Base-by-base conservation (phyloP, 345 rosid genomes). In the Citrus maxima region DNA sequence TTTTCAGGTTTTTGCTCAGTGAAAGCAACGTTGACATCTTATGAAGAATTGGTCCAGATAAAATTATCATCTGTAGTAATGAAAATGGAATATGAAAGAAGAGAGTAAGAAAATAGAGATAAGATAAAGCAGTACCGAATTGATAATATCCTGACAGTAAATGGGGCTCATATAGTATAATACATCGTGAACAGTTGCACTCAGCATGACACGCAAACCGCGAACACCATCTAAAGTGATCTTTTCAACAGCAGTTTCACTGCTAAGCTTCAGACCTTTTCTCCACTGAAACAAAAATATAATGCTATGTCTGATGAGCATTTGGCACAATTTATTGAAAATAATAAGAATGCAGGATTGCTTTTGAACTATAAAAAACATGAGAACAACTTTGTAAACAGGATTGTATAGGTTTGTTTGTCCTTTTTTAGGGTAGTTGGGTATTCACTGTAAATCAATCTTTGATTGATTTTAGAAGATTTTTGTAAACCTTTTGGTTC, bases 151-250 rank as follows among this genome's bases (percentile, higher is more conserved):
- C 84, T 96, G 99, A 78, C 98, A 94, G 66, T 96, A 94, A 76
- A 96, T 90, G 75, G 99, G 97, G 84, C 98, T 96, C 99, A 96
- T 91, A 86, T 96, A 96, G 83, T 96, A 94, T 67, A 96, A 83
- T 72, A 96, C 99, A 84, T 96, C 99, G 77, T 96, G 99, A 79
- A 88, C 97, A 72, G 99, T 96, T 70, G 98, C 99, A 76, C 99
- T 89, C 83, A 96, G 87, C 89, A 81, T 92, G 77, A 88, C 89
- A 46, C 98, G 97, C 79, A 96, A 84, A 72, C 97, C 95, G 30
- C 93, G 88, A 24, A 96, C 99, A 82, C 99, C 99, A 73, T 96
- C 98, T 78, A 96, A 87, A 78, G 99, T 96, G 83, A 91, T 89
- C 81, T 93, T 94, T 51, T 96, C 99, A 63, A 96, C 98, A 35